Percentiles rank a stretch among this genome's conserved stretches.
Conservation (phyloP, 805 yeast species). For the Ogataea dorogensis region DNA sequence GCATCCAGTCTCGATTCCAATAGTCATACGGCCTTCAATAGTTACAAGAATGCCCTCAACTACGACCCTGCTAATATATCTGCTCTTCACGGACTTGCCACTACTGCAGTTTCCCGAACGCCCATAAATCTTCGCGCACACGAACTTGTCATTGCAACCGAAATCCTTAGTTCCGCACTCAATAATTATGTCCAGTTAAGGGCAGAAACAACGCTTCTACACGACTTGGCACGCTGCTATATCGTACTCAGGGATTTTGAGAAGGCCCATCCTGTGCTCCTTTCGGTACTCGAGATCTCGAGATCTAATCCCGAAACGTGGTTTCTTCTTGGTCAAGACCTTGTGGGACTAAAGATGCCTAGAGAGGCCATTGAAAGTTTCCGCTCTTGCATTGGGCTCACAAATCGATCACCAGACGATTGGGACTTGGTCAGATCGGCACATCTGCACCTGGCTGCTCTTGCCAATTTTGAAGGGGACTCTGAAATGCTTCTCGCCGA, state of each 20-base stretch:
- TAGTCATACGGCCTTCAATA: conserved; percentile 39
- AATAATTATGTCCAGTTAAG: conserved; percentile 38
- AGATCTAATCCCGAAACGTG: conserved; percentile 42
- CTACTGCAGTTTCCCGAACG: conserved; percentile 35
- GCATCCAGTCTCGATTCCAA: conserved; percentile 41
- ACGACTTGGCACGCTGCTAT: conserved; percentile 53
- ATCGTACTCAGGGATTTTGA: conserved; percentile 45
- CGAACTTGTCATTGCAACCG: conserved; percentile 43
- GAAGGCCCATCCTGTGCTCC: conserved; percentile 43
- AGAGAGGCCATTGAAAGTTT: conserved; percentile 48
- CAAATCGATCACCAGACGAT: conserved; percentile 34
- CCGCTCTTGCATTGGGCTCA: conserved; percentile 41
- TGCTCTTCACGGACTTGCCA: conserved; percentile 45
- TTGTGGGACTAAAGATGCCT: conserved; percentile 42
- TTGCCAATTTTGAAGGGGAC: conserved; percentile 52
- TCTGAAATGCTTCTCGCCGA: conserved; percentile 50
- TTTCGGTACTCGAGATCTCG: conserved; percentile 22
- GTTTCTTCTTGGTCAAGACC: conserved; percentile 48
- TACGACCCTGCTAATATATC: conserved; percentile 40
- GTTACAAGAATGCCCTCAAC: conserved; percentile 43
- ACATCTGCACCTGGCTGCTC: conserved; percentile 55
- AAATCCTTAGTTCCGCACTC: conserved; percentile 39
- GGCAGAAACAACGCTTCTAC: conserved; percentile 41
- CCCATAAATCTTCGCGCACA: not conserved
- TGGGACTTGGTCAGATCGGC: conserved; percentile 49